phyloP scores from a whole-genome alignment of 140 eudicot genomes.

The Oenanthe javanica region DNA sequence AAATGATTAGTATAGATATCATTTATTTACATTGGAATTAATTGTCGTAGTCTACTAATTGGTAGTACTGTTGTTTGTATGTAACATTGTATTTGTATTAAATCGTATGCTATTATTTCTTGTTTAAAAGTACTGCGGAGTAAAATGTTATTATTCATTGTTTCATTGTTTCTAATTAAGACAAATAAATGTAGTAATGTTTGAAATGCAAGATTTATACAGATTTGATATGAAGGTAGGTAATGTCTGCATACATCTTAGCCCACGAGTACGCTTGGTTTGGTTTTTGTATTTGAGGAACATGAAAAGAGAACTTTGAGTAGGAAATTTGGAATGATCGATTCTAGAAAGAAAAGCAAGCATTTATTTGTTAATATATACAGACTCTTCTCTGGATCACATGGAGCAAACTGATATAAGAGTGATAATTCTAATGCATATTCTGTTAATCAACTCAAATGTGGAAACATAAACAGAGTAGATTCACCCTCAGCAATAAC shows the following conservation, averaged over 20 bases:
- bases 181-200: not conserved
- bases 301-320: too few relatives aligned
- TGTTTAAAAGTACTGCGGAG: not conserved
- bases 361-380: not conserved
- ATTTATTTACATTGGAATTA: conserved; percentile 20
- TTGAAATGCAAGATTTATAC: too few relatives aligned
- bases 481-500: not conserved
- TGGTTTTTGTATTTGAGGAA: too few relatives aligned
- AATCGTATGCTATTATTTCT: not conserved
- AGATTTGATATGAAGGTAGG: too few relatives aligned
- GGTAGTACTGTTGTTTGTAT: not conserved
- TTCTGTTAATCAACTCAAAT: not conserved
- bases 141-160: not conserved
- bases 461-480: not conserved
- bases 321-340: not conserved
- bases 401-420: too few relatives aligned
- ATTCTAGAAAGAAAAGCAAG: not conserved
- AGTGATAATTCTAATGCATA: not conserved
- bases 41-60: not conserved
- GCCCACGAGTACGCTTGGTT: too few relatives aligned
- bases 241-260: too few relatives aligned
- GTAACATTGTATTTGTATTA: not conserved
- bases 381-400: not conserved
- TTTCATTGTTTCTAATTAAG: not conserved
- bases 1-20: conserved; percentile 24